Percentiles rank a stretch among this genome's conserved stretches.
phyloP scores from a whole-genome alignment of 495 filamentous ascomycete genomes.

The Xylaria curta region DNA sequence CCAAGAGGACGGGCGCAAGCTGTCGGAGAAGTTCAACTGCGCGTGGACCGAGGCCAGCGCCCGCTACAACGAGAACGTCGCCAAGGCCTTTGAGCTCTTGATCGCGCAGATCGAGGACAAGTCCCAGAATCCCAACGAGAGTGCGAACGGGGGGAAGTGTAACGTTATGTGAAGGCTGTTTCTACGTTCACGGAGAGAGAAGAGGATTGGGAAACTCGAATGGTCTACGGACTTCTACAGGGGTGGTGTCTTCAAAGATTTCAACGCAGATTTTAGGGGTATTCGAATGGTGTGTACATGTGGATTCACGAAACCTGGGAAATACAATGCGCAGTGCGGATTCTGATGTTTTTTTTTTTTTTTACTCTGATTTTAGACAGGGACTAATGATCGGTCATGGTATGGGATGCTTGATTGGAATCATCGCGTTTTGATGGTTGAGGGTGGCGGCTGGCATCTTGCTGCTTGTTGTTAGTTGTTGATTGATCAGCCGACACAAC shows the following conservation, averaged over 20 bases:
- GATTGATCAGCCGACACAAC: neutral
- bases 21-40: conserved; percentile 87
- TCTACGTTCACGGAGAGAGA: neutral
- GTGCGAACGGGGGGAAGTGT: conserved; percentile 80
- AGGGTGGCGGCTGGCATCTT: conserved; percentile 1
- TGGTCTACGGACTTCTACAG: neutral
- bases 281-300: conserved; percentile 1
- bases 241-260: conserved; percentile 9
- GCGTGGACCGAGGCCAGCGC: conserved; percentile 95
- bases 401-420: neutral
- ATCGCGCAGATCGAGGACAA: conserved; percentile 91
- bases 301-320: conserved; percentile 2
- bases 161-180: conserved; percentile 71
- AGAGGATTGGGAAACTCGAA: neutral
- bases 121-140: conserved; percentile 86
- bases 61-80: conserved; percentile 90
- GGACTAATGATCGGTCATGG: conserved; percentile 6
- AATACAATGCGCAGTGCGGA: conserved; percentile 6
- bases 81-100: conserved; percentile 91
- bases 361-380: conserved; percentile 17
- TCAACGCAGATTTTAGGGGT: conserved; percentile 1
- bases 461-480: neutral
- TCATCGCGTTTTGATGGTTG: neutral
- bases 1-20: conserved; percentile 77
- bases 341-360: neutral